Conservation (phyloP, 106 monocot species). For the Allium sativum region DNA sequence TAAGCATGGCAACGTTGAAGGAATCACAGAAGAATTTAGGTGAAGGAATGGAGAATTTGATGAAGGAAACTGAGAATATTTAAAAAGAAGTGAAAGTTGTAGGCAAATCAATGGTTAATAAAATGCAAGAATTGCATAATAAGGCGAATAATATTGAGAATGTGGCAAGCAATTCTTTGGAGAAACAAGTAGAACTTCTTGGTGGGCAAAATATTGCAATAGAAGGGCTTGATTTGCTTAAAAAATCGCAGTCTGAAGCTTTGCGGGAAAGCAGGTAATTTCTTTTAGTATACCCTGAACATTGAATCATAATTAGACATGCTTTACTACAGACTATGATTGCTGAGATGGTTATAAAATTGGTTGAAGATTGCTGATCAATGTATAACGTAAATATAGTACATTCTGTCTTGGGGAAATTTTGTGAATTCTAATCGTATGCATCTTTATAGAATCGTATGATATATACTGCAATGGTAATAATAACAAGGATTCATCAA, state of each 20-base stretch:
- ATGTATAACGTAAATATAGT: no score
- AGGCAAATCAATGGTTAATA: conserved; percentile 48
- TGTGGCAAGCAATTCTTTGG: conserved; percentile 41
- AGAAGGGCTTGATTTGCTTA: conserved; percentile 62
- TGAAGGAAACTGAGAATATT: conserved; percentile 36
- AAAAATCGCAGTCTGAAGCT: conserved; percentile 65
- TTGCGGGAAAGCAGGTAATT: conserved; percentile 68
- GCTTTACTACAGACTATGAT: no score
- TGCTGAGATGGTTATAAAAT: no score
- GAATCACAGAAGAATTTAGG: conserved; percentile 54
- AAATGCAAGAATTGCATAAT: conserved; percentile 77
- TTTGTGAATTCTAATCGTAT: no score
- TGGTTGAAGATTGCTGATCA: no score
- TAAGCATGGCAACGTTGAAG: conserved; percentile 35
- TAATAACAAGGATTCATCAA: conserved; percentile 42
- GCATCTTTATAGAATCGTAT: background rate
- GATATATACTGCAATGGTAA: background rate
- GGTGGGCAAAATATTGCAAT: conserved; percentile 53
- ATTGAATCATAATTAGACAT: no score
- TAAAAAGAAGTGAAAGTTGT: conserved; percentile 49
- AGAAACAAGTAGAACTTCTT: conserved; percentile 58
- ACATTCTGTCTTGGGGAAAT: no score
- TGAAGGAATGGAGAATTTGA: conserved; percentile 50
- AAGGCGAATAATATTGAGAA: conserved; percentile 54
- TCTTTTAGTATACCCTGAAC: background rate